Base-by-base conservation (phyloP, 2,329 filamentous ascomycete species). In the Penicillium sp. region DNA sequence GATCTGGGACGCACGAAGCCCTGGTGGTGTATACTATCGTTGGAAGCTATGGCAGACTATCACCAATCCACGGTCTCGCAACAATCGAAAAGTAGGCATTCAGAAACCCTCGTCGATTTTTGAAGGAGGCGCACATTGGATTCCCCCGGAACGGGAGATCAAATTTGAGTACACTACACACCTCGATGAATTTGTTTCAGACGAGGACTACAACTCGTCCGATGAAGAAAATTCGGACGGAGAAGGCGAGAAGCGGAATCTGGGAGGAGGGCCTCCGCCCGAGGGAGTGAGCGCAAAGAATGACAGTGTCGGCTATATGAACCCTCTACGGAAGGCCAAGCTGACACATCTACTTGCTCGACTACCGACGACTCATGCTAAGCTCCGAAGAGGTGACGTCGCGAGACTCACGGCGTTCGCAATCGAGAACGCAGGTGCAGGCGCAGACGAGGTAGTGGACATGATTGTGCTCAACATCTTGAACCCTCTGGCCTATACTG, bases 361-460 rank as follows among this genome's bases (percentile, higher is more conserved):
- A 13, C 74, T 97, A 22, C 93, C 93, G 0, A 86, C 82, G 2
- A 82, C 80, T 3, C 81, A 88, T 31, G 80, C 83, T 2, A 85
- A 80, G 55, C 75, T 96, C 22, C 80, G 87, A 23, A 88, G 88
- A 61, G 89, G 89, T 2, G 89, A 97, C 61, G 81, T 97, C 37
- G 90, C 89, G 1, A 80, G 89, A 4, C 77, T 96, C 2, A 91
- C 90, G 1, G 80, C 85, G 3, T 96, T 97, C 68, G 90, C 90
- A 10, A 89, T 97, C 46, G 85, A 84, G 2, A 89, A 97, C 64
- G 87, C 89, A 1, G 87, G 85, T 31, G 78, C 82, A 16, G 93
- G 90, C 13, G 86, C 88, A 10, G 87, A 94, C 54, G 93, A 97
- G 70, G 85, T 96, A 28, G 89, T 95, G n/a, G 81, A 91, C 40